Percentiles rank a stretch among this genome's conserved stretches.
phyloP scores from a whole-genome alignment of 805 yeast genomes.

The Barnettozyma populi region DNA sequence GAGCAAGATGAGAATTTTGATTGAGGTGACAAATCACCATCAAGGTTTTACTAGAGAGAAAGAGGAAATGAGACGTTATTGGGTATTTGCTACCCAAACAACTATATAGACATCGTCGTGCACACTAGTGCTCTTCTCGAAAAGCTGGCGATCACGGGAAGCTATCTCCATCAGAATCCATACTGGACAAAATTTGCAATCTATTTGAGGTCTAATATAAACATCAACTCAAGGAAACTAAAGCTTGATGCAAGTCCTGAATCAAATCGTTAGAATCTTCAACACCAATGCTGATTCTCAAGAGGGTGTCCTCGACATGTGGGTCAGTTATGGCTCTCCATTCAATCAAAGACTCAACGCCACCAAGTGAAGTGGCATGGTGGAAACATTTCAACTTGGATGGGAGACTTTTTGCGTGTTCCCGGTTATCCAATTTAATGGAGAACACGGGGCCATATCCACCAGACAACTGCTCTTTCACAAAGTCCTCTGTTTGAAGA shows the following conservation, averaged over 20 bases:
- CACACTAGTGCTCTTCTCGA: too few species aligned
- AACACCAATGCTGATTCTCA: conserved; percentile 77
- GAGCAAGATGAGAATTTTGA: too few species aligned
- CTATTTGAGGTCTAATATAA: too few species aligned
- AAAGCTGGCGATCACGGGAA: too few species aligned
- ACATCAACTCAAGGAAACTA: conserved; percentile 21
- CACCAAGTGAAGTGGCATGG: conserved; percentile 92
- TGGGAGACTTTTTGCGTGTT: conserved; percentile 49
- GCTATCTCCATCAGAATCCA: too few species aligned
- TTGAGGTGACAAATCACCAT: too few species aligned
- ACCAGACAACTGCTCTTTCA: conserved; percentile 58
- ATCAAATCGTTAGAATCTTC: conserved; percentile 77
- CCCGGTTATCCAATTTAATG: conserved; percentile 36
- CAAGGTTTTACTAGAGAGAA: too few species aligned
- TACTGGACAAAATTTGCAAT: too few species aligned
- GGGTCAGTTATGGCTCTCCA: conserved; percentile 80
- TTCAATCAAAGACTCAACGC: conserved; percentile 85
- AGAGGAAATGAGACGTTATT: too few species aligned
- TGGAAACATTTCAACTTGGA: conserved; percentile 62
- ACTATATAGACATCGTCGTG: too few species aligned
- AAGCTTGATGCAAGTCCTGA: conserved; percentile 60
- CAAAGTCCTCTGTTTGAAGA: conserved; percentile 64
- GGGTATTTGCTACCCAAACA: too few species aligned
- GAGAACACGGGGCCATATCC: conserved; percentile 76
- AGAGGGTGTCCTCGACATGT: conserved; percentile 45